phyloP scores from a whole-genome alignment of 2,329 filamentous ascomycete species.

The Tympanopsis confertula region DNA sequence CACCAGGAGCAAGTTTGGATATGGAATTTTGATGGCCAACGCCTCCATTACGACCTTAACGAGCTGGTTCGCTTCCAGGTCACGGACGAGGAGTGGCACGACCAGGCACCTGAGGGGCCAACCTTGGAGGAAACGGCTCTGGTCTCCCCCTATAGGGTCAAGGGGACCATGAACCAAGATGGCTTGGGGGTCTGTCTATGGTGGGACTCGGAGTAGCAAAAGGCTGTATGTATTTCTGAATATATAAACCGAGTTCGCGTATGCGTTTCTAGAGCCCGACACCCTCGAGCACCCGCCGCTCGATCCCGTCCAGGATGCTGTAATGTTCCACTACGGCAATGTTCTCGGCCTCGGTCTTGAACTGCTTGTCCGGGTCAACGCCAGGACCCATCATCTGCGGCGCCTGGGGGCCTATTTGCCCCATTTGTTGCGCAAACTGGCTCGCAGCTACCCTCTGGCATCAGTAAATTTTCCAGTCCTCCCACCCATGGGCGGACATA shows the following conservation, averaged over 20 bases:
- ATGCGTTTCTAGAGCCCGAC: conserved; percentile 22
- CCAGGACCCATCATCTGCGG: conserved; percentile 77
- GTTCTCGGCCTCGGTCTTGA: conserved; percentile 85
- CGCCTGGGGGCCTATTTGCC: conserved; percentile 59
- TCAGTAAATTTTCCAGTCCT: not conserved
- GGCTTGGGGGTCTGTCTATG: conserved; percentile 52
- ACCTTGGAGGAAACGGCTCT: conserved; percentile 43
- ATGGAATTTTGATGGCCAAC: conserved; percentile 64
- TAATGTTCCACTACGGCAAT: conserved; percentile 88
- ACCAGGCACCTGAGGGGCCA: conserved; percentile 66
- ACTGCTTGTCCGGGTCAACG: conserved; percentile 91
- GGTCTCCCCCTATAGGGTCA: conserved; percentile 61
- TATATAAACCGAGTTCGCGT: conserved; percentile 3
- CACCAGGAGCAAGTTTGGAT: conserved; percentile 71
- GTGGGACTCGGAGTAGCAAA: conserved; percentile 35
- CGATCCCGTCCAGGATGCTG: conserved; percentile 79
- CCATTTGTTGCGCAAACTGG: conserved; percentile 80
- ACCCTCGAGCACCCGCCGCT: conserved; percentile 65
- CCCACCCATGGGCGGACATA: conserved; percentile 30
- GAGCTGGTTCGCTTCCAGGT: conserved; percentile 82
- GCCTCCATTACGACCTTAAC: conserved; percentile 78
- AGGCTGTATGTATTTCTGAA: conserved; percentile 1
- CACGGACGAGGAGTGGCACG: conserved; percentile 80
- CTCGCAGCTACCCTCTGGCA: conserved; percentile 56
- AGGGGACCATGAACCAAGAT: conserved; percentile 49